Evolutionary conservation across 768 basidiomycete species (phyloP).

Genomic region (Plicaturopsis crispa): DNA sequence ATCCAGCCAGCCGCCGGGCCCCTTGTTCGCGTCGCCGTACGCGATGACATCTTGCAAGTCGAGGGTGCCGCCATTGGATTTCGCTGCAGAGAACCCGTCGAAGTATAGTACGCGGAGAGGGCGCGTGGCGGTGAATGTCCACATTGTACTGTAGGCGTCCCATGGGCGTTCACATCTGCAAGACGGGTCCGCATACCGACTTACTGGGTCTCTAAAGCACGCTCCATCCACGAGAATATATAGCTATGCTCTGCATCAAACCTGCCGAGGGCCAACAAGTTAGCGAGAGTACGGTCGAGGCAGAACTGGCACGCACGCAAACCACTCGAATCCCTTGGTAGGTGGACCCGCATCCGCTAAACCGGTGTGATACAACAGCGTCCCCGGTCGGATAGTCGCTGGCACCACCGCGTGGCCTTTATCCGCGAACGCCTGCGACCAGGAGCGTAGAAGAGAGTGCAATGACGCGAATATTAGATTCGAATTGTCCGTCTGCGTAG

Average conservation of each 20-base stretch:
- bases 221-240: too few species aligned
- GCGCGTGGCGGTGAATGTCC: constrained; percentile 6
- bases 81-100: constrained; percentile 8
- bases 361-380: constrained; percentile 7
- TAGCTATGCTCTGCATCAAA: neutral
- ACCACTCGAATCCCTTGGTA: neutral
- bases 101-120: constrained; percentile 8
- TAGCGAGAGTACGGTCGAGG: neutral
- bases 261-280: neutral
- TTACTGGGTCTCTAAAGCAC: neutral
- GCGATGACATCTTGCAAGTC: constrained; percentile 21
- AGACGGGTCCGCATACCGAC: neutral
- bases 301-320: neutral
- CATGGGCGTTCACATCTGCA: too few species aligned
- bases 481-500: too few species aligned
- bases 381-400: constrained; percentile 4
- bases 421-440: neutral
- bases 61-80: constrained; percentile 12
- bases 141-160: neutral
- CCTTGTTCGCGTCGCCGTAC: constrained; percentile 11
- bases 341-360: neutral
- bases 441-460: neutral
- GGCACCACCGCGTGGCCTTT: constrained; percentile 8
- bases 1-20: neutral
- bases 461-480: neutral